Base-by-base conservation (phyloP, 495 filamentous ascomycete species). In the Aspergillus sclerotiicarbonarius region DNA sequence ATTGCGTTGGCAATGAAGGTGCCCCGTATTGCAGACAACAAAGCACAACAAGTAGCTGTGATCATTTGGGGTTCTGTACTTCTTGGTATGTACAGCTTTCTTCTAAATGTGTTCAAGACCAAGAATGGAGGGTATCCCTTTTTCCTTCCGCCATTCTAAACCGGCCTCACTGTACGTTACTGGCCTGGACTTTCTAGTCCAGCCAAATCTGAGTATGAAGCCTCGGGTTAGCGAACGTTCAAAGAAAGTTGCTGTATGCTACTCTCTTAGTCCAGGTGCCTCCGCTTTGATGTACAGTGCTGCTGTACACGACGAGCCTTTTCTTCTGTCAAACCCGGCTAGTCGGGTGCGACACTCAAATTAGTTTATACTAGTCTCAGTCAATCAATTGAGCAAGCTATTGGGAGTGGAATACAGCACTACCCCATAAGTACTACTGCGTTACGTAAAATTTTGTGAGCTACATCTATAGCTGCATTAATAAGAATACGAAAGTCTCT, bases 51-150 rank as follows among this genome's bases (percentile, higher is more conserved):
- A 71, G 67, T 96, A 44, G 87, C 88, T 8, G 87, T 96, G 20
- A 71, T 96, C 25, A 80, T 89, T 25, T 99, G 92, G 93, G 85
- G 86, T 37, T 82, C 76, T 43, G 77, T 96, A 30, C 74, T 98
- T 41, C 81, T 96, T 55, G 75, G 86, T 33, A 87, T 90, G 76
- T 98, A 98, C 77, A 96, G 92, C 75, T 92, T 96, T 71, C 80
- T 99, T 39, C 80, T 99, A 57, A 96, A 88, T 71, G 80, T 96
- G 60, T 99, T 99, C 80, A 84, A 91, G 65, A 75, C 87, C 53
- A 99, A 99, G 82, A 99, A 97, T 65, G 88, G 87, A 31, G 91
- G 92, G 29, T 99, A 99, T 71, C 91, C 92, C 31, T 97, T 98
- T 73, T 91, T 84, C 62, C 79, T 99, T 52, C 94, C 95, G 6